phyloP scores from a whole-genome alignment of 1,284 basidiomycete genomes.

The Laetiporus sulphureus region DNA sequence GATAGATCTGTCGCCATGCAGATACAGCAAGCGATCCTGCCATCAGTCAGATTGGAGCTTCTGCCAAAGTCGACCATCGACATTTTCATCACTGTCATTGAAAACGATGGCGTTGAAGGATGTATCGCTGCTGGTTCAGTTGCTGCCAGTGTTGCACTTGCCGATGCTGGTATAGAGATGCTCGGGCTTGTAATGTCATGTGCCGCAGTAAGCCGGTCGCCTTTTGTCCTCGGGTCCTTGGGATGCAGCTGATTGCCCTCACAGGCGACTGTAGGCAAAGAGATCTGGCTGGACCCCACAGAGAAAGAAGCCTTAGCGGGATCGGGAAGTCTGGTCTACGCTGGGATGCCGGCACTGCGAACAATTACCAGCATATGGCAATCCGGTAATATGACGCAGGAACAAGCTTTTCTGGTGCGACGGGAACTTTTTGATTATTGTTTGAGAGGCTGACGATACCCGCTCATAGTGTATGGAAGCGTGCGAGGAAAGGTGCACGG shows the following conservation, averaged over 20 bases:
- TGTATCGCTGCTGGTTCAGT: conserved; percentile 81
- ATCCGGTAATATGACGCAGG: conserved; percentile 53
- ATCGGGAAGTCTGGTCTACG: conserved; percentile 61
- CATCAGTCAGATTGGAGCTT: conserved; percentile 83
- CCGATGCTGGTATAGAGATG: conserved; percentile 86
- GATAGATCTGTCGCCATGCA: conserved; percentile 78
- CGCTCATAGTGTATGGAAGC: conserved; percentile 53
- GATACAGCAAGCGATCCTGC: conserved; percentile 82
- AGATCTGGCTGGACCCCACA: conserved; percentile 76
- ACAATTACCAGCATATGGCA: conserved; percentile 80
- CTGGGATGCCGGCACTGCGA: conserved; percentile 89
- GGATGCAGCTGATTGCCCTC: conserved; percentile 10
- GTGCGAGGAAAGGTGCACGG: conserved; percentile 62
- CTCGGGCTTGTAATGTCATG: conserved; percentile 78
- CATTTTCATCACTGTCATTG: conserved; percentile 85
- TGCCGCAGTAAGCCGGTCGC: conserved; percentile 48
- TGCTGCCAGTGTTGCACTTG: conserved; percentile 87
- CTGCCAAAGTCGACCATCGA: conserved; percentile 94
- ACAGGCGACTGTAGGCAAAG: conserved; percentile 48
- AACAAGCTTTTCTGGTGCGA: conserved; percentile 49
- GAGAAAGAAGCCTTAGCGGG: conserved; percentile 55
- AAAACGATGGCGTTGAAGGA: conserved; percentile 83
- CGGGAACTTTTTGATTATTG: neutral
- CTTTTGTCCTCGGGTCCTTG: neutral
- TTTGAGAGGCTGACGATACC: neutral